phyloP scores from a whole-genome alignment of 2,329 filamentous ascomycete species.

The Fusarium mexicanum region DNA sequence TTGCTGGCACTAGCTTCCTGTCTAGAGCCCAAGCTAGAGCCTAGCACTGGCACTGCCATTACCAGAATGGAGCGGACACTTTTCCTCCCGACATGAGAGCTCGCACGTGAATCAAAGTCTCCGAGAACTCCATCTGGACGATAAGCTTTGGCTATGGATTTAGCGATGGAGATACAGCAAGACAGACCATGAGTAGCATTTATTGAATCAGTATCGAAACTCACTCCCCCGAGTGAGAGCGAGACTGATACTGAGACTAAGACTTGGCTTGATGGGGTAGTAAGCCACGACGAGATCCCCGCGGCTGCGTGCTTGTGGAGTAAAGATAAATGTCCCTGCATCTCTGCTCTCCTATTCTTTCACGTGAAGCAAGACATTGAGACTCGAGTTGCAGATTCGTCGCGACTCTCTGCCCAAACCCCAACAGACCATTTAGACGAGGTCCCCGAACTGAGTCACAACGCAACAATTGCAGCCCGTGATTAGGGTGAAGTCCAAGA shows the following conservation, averaged over 20 bases:
- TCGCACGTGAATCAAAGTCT: not conserved
- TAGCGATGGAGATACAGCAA: not conserved
- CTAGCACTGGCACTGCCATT: slow-evolving; percentile 19
- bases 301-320: slow-evolving; percentile 18
- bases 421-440: slow-evolving; percentile 2
- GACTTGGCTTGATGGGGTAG: not conserved
- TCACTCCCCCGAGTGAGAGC: not conserved
- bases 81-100: not conserved
- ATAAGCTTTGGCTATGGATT: not conserved
- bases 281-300: slow-evolving; percentile 16
- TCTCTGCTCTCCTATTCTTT: slow-evolving; percentile 15
- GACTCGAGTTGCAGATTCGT: not conserved
- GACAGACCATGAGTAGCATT: not conserved
- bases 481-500: not conserved
- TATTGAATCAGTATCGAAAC: not conserved
- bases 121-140: slow-evolving; percentile 5
- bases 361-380: slow-evolving; percentile 24
- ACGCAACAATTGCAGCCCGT: not conserved
- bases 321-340: slow-evolving; percentile 3
- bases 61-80: slow-evolving; percentile 26
- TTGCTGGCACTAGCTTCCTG: not conserved
- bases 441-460: not conserved
- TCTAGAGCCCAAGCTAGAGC: not conserved
- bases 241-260: not conserved
- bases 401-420: not conserved